Percentiles rank a stretch among this genome's conserved stretches.
Conservation (phyloP, 2,329 filamentous ascomycete species). For the Penicillium sp. region DNA sequence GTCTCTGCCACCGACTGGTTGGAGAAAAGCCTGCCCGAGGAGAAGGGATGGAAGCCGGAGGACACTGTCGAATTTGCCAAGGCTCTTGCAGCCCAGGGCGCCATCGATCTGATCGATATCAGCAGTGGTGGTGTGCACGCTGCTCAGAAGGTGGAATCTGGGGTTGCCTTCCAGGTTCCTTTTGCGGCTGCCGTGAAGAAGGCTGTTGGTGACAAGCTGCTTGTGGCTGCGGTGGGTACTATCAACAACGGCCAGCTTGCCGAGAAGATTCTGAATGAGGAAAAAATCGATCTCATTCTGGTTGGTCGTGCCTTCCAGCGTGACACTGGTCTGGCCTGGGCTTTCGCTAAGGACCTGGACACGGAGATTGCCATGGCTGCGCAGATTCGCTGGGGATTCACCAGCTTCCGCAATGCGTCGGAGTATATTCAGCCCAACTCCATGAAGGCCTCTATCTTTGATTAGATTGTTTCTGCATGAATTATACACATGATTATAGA, state of each 20-base stretch:
- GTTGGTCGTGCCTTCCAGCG: constrained; percentile 32
- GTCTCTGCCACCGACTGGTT: constrained; percentile 75
- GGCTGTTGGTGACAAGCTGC: constrained; percentile 67
- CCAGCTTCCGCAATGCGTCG: constrained; percentile 27
- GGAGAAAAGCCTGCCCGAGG: constrained; percentile 54
- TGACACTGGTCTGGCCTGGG: constrained; percentile 25
- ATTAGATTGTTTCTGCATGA: constrained; percentile 15
- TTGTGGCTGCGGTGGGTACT: constrained; percentile 71
- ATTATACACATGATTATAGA: constrained; percentile 2
- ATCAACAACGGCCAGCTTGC: constrained; percentile 71
- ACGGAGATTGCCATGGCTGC: constrained; percentile 30
- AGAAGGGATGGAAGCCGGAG: constrained; percentile 64
- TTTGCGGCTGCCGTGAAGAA: constrained; percentile 71
- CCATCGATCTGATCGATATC: constrained; percentile 78
- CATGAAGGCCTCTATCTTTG: constrained; percentile 27
- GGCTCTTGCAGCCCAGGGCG: constrained; percentile 66
- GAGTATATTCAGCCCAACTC: constrained; percentile 27
- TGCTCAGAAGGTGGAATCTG: constrained; percentile 41
- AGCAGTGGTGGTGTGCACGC: constrained; percentile 70
- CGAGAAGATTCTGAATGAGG: constrained; percentile 55
- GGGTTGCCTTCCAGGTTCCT: constrained; percentile 70
- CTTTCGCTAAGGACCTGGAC: constrained; percentile 30
- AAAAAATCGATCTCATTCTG: constrained; percentile 65
- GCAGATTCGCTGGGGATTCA: constrained; percentile 35
- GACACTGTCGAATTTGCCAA: constrained; percentile 64